Evolutionary conservation across 768 basidiomycete genomes (phyloP).

Genomic region (Ramaria rubella): DNA sequence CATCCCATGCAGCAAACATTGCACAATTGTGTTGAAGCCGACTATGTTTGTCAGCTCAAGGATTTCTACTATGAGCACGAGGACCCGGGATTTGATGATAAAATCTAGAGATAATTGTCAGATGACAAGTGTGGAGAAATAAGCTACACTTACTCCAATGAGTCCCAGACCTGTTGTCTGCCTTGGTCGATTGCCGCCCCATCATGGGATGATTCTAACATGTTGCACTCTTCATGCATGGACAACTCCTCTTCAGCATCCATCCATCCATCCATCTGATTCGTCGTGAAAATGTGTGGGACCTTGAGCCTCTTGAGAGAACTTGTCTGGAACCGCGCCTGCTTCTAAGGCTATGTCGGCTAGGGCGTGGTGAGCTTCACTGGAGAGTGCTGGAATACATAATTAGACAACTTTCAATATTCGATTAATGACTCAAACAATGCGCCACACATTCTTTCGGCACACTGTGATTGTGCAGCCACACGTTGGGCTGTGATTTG

Average conservation of each 20-base stretch:
- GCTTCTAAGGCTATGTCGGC: not conserved
- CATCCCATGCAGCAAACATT: not conserved
- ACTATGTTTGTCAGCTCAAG: not conserved
- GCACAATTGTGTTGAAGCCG: not conserved
- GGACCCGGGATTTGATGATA: not conserved
- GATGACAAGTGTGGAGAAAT: not conserved
- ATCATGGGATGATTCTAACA: not conserved
- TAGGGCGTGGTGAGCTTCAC: not conserved
- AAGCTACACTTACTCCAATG: not conserved
- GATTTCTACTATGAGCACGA: not conserved
- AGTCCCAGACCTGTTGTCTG: not conserved
- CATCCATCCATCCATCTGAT: not conserved
- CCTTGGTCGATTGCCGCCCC: not conserved
- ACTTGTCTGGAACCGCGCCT: not conserved
- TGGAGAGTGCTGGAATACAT: not conserved
- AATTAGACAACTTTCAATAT: not conserved
- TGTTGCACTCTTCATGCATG: not conserved
- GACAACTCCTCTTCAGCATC: not conserved
- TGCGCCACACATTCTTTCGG: not conserved
- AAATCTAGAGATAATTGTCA: not conserved
- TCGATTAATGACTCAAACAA: not conserved
- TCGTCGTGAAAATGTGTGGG: not conserved
- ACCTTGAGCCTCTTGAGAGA: not conserved
- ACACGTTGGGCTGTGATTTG: not conserved
- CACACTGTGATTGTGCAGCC: not conserved